Conservation (phyloP, 192 early-diverging fungal species). For the Dimargaris xerosporica region DNA sequence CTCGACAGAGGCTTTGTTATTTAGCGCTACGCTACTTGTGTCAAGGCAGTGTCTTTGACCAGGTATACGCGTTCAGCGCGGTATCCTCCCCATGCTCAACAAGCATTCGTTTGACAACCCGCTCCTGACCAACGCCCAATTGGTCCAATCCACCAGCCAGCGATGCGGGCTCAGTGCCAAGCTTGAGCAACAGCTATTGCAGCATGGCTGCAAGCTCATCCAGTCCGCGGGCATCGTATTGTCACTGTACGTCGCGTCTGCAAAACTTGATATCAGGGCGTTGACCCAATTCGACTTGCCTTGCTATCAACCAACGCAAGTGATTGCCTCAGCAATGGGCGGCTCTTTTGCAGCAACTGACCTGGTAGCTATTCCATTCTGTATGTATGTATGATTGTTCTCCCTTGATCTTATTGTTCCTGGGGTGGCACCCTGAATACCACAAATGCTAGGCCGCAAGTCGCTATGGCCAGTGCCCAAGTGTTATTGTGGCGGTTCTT, state of each 20-base stretch:
- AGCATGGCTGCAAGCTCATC: constrained; percentile 69
- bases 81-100: constrained; percentile 6
- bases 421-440: background rate
- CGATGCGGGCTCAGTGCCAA: constrained; percentile 38
- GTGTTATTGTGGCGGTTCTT: constrained; percentile 90
- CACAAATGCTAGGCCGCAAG: constrained; percentile 55
- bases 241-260: constrained; percentile 33
- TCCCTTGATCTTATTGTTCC: background rate
- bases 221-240: constrained; percentile 67
- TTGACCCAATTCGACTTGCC: background rate
- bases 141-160: constrained; percentile 46
- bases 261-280: background rate
- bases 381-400: constrained; percentile 1
- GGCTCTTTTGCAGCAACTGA: background rate
- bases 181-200: constrained; percentile 57
- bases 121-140: constrained; percentile 53
- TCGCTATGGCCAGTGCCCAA: constrained; percentile 90
- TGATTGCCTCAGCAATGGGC: background rate
- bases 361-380: background rate
- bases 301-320: background rate
- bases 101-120: constrained; percentile 66
- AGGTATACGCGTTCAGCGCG: background rate
- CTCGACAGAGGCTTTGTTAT: too few species aligned
- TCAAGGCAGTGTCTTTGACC: background rate
- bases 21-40: too few species aligned